phyloP scores from a whole-genome alignment of 139 green algal genomes.

The Closterium sp. region DNA sequence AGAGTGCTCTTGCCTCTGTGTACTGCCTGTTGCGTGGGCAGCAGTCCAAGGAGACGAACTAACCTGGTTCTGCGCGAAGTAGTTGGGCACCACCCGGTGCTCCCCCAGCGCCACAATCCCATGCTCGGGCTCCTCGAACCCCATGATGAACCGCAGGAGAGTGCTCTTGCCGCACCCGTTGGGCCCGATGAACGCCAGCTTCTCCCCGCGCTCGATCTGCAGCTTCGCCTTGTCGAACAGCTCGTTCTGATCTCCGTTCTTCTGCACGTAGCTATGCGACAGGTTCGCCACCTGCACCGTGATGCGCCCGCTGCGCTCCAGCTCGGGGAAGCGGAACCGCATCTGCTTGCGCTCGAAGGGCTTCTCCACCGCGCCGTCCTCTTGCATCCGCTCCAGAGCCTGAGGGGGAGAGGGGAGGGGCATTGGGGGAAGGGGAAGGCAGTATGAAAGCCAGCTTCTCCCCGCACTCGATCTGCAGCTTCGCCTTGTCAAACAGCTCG shows the following conservation, averaged over 20 bases:
- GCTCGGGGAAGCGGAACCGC: constrained; percentile 56
- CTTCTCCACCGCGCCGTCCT: constrained; percentile 56
- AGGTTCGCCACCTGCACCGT: constrained; percentile 49
- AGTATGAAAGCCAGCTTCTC: constrained; percentile 96
- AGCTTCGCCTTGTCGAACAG: constrained; percentile 68
- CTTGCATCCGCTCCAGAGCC: constrained; percentile 73
- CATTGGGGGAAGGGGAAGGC: not conserved
- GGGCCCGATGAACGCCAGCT: constrained; percentile 93
- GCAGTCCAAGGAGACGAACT: too few relatives aligned
- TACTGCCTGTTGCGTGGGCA: too few relatives aligned
- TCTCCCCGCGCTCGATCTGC: constrained; percentile 86
- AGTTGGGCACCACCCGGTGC: constrained; percentile 70
- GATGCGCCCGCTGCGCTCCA: constrained; percentile 34
- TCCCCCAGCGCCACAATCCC: constrained; percentile 38
- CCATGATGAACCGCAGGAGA: constrained; percentile 92
- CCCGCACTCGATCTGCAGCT: constrained; percentile 81
- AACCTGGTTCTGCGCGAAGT: constrained; percentile 78
- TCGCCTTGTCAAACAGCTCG: constrained; percentile 62
- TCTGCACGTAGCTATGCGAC: constrained; percentile 83
- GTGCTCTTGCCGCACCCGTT: constrained; percentile 94
- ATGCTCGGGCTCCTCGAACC: constrained; percentile 71
- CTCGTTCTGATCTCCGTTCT: not conserved
- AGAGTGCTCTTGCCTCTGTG: constrained; percentile 94
- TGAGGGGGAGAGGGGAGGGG: not conserved
- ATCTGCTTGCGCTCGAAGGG: constrained; percentile 67